Conservation (phyloP, 108 stramenopile genomes). For the Schizochytrium sp. region DNA sequence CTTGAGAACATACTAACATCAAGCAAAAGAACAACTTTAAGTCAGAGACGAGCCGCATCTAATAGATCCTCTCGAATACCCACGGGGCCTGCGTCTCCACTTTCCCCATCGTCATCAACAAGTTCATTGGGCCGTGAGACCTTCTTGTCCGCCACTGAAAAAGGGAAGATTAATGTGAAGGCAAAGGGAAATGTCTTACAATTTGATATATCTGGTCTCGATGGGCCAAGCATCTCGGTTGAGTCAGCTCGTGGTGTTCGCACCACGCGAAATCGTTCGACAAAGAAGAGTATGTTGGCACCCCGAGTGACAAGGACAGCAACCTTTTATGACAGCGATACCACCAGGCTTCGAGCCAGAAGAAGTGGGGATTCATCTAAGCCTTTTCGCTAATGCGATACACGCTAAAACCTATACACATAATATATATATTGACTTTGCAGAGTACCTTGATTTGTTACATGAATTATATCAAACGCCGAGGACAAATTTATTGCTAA, state of each 20-base stretch:
- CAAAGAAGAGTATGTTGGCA: neutral
- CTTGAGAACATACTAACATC: too few species aligned
- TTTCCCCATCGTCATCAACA: neutral
- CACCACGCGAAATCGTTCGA: neutral
- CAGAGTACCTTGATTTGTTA: too few species aligned
- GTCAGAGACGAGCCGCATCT: too few species aligned
- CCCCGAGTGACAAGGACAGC: neutral
- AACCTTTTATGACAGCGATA: neutral
- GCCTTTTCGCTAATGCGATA: too few species aligned
- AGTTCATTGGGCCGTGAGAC: neutral
- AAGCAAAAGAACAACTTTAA: too few species aligned
- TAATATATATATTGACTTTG: too few species aligned
- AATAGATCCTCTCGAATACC: neutral
- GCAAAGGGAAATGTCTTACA: neutral
- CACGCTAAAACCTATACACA: too few species aligned
- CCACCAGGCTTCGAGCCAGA: too few species aligned
- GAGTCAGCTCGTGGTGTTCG: neutral
- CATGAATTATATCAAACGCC: too few species aligned
- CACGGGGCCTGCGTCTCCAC: neutral
- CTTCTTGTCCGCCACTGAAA: neutral
- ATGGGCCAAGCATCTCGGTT: neutral
- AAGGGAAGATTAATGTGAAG: neutral
- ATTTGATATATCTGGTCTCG: slow-evolving; percentile 20
- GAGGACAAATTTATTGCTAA: too few species aligned
- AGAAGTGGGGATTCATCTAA: too few species aligned